Evolutionary conservation across 495 filamentous ascomycete genomes (phyloP).

Genomic region (Penicillium ucsense): DNA sequence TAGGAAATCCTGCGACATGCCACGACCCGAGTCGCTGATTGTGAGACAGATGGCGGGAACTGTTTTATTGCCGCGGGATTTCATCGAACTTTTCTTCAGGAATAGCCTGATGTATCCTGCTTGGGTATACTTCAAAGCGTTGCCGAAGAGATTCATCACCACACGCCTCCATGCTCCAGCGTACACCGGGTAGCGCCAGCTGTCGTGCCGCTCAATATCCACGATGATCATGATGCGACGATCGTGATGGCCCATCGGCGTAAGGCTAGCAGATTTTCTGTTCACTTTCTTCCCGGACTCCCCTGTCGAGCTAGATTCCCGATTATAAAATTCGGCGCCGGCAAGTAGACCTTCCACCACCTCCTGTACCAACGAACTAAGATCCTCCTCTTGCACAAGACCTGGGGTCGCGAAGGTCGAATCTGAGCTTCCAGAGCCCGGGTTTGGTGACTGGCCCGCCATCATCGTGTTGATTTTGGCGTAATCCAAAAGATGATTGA

Average conservation of each 20-base stretch:
- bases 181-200: slow-evolving; percentile 47
- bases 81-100: slow-evolving; percentile 5
- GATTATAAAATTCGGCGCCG: slow-evolving; percentile 12
- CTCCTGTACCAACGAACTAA: slow-evolving; percentile 25
- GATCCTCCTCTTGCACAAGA: slow-evolving; percentile 18
- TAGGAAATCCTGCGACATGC: slow-evolving; percentile 62
- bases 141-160: slow-evolving; percentile 65
- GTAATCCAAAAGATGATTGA: slow-evolving; percentile 41
- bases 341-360: slow-evolving; percentile 24
- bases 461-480: slow-evolving; percentile 45
- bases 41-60: slow-evolving; percentile 29
- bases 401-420: slow-evolving; percentile 7
- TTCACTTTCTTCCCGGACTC: not conserved
- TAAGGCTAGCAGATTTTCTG: not conserved
- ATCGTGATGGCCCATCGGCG: not conserved
- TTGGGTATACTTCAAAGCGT: slow-evolving; percentile 61
- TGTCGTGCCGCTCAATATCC: slow-evolving; percentile 41
- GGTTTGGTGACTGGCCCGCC: not conserved
- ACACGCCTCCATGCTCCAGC: slow-evolving; percentile 56
- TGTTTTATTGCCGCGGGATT: slow-evolving; percentile 10
- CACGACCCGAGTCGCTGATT: slow-evolving; percentile 56
- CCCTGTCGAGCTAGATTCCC: not conserved
- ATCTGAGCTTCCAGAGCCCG: not conserved
- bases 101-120: slow-evolving; percentile 27
- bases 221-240: slow-evolving; percentile 33